Evolutionary conservation across 805 yeast species (phyloP).

Genomic region (Blastobotrys terrestris): DNA sequence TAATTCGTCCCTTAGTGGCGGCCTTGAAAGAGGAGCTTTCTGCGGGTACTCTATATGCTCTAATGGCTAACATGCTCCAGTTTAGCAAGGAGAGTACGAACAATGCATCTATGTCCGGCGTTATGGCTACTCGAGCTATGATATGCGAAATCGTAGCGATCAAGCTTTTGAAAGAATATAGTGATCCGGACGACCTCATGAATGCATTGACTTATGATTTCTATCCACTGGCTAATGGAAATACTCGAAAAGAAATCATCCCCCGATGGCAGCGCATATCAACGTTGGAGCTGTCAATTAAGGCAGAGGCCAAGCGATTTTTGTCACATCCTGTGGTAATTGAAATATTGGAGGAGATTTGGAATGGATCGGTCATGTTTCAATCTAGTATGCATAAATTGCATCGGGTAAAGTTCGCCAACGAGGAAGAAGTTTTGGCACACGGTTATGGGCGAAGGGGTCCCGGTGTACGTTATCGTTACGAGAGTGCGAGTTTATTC

Average conservation of each 20-base stretch:
- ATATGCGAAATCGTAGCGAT: conserved; percentile 50
- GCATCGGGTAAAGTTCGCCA: conserved; percentile 27
- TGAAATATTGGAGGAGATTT: conserved; percentile 42
- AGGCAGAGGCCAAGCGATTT: conserved; percentile 47
- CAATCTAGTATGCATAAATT: conserved; percentile 33
- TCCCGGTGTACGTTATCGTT: conserved; percentile 30
- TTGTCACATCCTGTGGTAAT: conserved; percentile 48
- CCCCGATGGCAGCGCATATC: conserved; percentile 37
- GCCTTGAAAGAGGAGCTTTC: conserved; percentile 27
- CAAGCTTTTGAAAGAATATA: conserved; percentile 42
- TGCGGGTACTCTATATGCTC: conserved; percentile 36
- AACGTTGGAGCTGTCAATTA: conserved; percentile 46
- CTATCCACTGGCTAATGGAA: conserved; percentile 40
- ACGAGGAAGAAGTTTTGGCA: conserved; percentile 23
- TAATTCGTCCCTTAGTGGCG: conserved; percentile 43
- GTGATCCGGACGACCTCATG: conserved; percentile 37
- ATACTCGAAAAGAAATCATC: conserved; percentile 19
- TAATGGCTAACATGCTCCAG: conserved; percentile 33
- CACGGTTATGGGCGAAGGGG: conserved; percentile 29
- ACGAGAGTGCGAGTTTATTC: conserved; percentile 31
- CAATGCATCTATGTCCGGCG: conserved; percentile 30
- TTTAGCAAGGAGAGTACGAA: conserved; percentile 31
- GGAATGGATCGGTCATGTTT: conserved; percentile 46
- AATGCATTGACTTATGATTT: conserved; percentile 40
- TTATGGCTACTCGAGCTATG: conserved; percentile 40